Evolutionary conservation across 305 asterid species (phyloP).

Genomic region (Galium porrigens): DNA sequence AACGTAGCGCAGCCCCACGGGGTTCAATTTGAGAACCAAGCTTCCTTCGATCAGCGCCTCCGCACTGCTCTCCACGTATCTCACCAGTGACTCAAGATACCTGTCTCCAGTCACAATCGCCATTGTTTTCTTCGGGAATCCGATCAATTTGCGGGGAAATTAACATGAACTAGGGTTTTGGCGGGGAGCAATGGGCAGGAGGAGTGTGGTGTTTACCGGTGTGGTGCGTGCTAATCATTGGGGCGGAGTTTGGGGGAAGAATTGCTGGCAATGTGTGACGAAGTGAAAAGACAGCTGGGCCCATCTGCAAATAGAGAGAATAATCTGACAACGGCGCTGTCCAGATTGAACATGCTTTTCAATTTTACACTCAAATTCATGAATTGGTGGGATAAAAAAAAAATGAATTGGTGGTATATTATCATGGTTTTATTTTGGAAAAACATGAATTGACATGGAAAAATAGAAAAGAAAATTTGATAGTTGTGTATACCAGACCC

Average conservation of each 20-base stretch:
- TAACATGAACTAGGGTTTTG: slow-evolving; percentile 1
- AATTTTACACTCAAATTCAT: neutral
- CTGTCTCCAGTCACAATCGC: slow-evolving; percentile 71
- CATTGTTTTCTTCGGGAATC: slow-evolving; percentile 26
- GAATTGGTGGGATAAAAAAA: no score
- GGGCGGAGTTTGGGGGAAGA: neutral
- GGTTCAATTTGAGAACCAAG: slow-evolving; percentile 67
- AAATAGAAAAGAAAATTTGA: no score
- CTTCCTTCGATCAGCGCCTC: slow-evolving; percentile 67
- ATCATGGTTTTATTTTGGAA: no score
- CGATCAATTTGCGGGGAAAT: neutral
- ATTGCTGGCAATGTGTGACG: slow-evolving; percentile 5
- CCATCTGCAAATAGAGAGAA: neutral
- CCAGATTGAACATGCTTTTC: neutral
- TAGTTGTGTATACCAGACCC: no score
- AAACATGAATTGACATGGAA: no score
- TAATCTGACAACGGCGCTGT: neutral
- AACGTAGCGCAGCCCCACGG: slow-evolving; percentile 76
- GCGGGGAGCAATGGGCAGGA: slow-evolving; percentile 28
- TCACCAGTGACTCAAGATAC: slow-evolving; percentile 72
- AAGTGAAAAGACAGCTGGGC: neutral
- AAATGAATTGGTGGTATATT: no score
- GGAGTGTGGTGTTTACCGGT: slow-evolving; percentile 16
- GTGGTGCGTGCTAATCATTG: neutral
- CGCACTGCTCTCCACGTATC: slow-evolving; percentile 64